Percentiles rank a stretch among this genome's conserved stretches.
phyloP scores from a whole-genome alignment of 371 early-diverging fungal genomes.

The Actinomucor elegans region DNA sequence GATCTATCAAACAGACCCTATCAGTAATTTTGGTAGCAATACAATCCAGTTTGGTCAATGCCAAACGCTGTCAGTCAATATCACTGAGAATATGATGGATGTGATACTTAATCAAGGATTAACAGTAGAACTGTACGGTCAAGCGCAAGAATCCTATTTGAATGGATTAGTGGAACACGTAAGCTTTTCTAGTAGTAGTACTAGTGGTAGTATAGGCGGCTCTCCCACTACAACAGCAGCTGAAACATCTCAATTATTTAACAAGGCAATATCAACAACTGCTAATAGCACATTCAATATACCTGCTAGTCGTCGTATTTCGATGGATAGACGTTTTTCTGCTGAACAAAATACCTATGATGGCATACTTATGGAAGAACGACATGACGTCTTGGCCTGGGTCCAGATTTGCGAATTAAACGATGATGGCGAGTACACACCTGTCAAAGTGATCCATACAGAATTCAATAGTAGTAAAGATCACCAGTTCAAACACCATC shows the following conservation, averaged over 20 bases:
- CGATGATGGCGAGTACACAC: slow-evolving; percentile 65
- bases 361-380: slow-evolving; percentile 54
- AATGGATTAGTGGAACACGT: slow-evolving; percentile 15
- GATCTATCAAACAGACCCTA: slow-evolving; percentile 67
- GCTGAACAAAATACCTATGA: slow-evolving; percentile 16
- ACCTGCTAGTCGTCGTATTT: slow-evolving; percentile 11
- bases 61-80: slow-evolving; percentile 57
- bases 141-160: slow-evolving; percentile 39
- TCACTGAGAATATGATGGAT: slow-evolving; percentile 50
- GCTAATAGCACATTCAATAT: neutral
- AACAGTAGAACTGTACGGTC: slow-evolving; percentile 64
- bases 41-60: slow-evolving; percentile 60
- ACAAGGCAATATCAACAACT: slow-evolving; percentile 1
- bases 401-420: slow-evolving; percentile 69
- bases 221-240: slow-evolving; percentile 1
- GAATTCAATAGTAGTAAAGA: slow-evolving; percentile 23
- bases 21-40: slow-evolving; percentile 48
- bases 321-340: slow-evolving; percentile 17
- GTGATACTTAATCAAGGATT: slow-evolving; percentile 42
- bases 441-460: slow-evolving; percentile 46
- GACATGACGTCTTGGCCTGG: slow-evolving; percentile 59
- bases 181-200: neutral
- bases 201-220: slow-evolving; percentile 7
- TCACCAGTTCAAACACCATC: slow-evolving; percentile 22
- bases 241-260: slow-evolving; percentile 10